phyloP scores from a whole-genome alignment of 2,329 filamentous ascomycete species.

The Tolypocladium sp. region DNA sequence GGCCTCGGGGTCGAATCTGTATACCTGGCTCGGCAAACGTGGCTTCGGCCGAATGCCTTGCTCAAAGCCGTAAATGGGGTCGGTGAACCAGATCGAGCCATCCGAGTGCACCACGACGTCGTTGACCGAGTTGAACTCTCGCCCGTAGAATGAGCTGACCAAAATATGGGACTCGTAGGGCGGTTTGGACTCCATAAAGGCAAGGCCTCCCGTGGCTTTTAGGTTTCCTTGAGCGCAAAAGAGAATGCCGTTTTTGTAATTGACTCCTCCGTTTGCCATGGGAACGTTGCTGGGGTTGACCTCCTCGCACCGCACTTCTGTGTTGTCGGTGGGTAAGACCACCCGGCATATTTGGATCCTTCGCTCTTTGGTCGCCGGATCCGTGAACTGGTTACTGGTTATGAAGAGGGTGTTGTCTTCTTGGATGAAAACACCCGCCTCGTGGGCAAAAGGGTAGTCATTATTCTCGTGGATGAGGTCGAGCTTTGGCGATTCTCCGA shows the following conservation, averaged over 20 bases:
- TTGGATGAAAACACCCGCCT: constrained; percentile 29
- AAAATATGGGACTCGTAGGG: constrained; percentile 19
- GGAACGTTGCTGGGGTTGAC: constrained; percentile 20
- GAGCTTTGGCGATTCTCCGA: constrained; percentile 24
- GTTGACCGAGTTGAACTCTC: constrained; percentile 39
- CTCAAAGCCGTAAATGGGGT: constrained; percentile 37
- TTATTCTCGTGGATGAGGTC: constrained; percentile 27
- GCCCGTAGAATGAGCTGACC: constrained; percentile 29
- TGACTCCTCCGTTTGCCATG: constrained; percentile 41
- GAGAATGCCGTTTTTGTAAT: constrained; percentile 29
- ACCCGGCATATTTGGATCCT: constrained; percentile 21
- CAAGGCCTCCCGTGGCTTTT: constrained; percentile 16
- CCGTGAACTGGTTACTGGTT: constrained; percentile 22
- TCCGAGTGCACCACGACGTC: constrained; percentile 34
- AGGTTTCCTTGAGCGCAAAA: constrained; percentile 30
- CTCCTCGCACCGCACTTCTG: constrained; percentile 18
- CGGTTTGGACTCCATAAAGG: constrained; percentile 19
- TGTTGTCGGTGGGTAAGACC: constrained; percentile 6
- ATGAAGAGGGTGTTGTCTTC: constrained; percentile 19
- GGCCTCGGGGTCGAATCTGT: constrained; percentile 30
- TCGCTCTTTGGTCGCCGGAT: constrained; percentile 9
- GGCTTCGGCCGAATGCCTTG: constrained; percentile 35
- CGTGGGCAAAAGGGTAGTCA: constrained; percentile 37
- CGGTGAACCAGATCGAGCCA: constrained; percentile 40
- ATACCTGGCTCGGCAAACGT: constrained; percentile 35